Evolutionary conservation across 768 basidiomycete species (phyloP).

Genomic region (Erythrobasidium yunnanense): DNA sequence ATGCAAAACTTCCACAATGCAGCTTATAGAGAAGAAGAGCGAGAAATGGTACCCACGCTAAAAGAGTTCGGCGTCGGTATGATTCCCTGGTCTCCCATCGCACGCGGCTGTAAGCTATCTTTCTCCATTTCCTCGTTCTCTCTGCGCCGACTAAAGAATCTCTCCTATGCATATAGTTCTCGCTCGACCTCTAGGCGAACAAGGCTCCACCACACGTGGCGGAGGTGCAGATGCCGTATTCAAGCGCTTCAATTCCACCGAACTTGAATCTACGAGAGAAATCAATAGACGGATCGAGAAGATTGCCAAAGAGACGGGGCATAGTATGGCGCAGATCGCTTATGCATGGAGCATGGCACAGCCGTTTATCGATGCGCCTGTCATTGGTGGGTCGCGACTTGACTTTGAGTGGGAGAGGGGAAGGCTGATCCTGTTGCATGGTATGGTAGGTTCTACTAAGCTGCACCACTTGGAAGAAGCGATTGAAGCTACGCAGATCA

Average conservation of each 20-base stretch:
- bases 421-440: neutral
- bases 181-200: conserved; percentile 23
- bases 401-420: too few species aligned
- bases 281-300: conserved; percentile 25
- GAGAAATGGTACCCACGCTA: conserved; percentile 27
- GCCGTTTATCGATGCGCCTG: conserved; percentile 31
- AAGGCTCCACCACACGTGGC: neutral
- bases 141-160: neutral
- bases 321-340: conserved; percentile 36
- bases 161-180: neutral
- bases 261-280: conserved; percentile 1
- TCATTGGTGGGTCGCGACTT: conserved; percentile 23
- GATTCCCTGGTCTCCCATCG: conserved; percentile 49
- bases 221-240: neutral
- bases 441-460: conserved; percentile 26
- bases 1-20: conserved; percentile 37
- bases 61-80: conserved; percentile 46
- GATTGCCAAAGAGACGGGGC: conserved; percentile 15
- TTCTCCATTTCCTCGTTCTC: neutral
- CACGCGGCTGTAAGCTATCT: neutral
- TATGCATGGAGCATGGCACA: conserved; percentile 39
- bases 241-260: neutral
- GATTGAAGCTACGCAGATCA: conserved; percentile 44
- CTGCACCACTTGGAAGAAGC: conserved; percentile 30
- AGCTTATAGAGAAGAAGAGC: conserved; percentile 29